Conservation (phyloP, 345 rosid species). For the Clarkia xantiana region DNA sequence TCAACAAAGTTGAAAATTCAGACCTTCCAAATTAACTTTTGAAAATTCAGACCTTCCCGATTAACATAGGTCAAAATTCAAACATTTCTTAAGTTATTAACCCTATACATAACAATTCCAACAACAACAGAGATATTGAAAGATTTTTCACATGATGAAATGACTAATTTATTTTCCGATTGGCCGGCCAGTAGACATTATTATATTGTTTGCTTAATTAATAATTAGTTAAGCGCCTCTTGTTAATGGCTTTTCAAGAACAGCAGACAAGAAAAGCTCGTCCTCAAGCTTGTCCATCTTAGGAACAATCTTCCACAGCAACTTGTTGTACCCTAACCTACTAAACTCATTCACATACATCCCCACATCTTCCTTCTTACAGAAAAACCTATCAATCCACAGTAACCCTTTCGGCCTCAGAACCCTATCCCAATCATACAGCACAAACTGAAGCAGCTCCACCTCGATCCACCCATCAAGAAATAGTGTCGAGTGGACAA, state of each 20-base stretch:
- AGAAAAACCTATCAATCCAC: slow-evolving; percentile 46
- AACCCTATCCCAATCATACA: slow-evolving; percentile 39
- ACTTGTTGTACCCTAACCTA: slow-evolving; percentile 28
- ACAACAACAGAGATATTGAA: too few relatives aligned
- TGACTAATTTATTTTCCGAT: too few relatives aligned
- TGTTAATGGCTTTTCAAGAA: slow-evolving; percentile 31
- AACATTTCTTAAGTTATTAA: too few relatives aligned
- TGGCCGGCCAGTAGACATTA: too few relatives aligned
- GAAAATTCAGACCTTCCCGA: too few relatives aligned
- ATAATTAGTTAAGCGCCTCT: too few relatives aligned
- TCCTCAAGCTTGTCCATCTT: slow-evolving; percentile 32
- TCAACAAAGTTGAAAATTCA: too few relatives aligned
- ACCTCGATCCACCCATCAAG: slow-evolving; percentile 37
- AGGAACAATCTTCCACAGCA: slow-evolving; percentile 29
- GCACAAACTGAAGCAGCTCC: slow-evolving; percentile 30
- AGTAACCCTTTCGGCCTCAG: slow-evolving; percentile 33
- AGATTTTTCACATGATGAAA: too few relatives aligned
- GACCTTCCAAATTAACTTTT: too few relatives aligned
- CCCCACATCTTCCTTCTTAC: slow-evolving; percentile 25
- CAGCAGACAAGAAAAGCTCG: slow-evolving; percentile 42
- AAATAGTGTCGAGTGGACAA: slow-evolving; percentile 33
- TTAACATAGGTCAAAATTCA: too few relatives aligned
- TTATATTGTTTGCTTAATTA: too few relatives aligned
- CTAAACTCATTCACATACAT: slow-evolving; percentile 29
- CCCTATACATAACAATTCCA: too few relatives aligned